These are phyloP conservation scores for Colletotrichum siamense DNA, from an alignment of 2,329 filamentous ascomycete genomes.

Conservation along the genomic window DNA sequence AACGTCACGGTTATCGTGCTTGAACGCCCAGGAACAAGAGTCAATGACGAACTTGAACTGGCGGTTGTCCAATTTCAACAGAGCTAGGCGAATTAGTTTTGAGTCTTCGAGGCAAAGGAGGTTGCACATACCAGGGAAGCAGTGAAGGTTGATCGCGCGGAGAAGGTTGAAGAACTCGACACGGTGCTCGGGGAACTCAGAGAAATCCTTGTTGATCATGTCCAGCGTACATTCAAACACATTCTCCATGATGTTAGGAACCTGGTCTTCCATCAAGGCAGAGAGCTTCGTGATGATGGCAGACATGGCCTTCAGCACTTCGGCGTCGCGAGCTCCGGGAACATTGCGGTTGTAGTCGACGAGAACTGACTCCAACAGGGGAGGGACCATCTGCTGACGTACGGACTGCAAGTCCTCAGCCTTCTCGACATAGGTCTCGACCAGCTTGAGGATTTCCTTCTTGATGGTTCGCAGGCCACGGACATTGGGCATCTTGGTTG, in stretches of 20 bases:
- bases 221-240: conserved; percentile 98
- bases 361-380: conserved; percentile 89
- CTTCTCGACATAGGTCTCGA: conserved; percentile 98
- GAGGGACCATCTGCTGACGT: conserved; percentile 92
- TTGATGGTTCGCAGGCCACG: conserved; percentile 96
- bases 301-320: conserved; percentile 97
- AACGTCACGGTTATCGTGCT: conserved; percentile 98
- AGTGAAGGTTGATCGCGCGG: conserved; percentile 94
- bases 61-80: conserved; percentile 91
- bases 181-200: conserved; percentile 96
- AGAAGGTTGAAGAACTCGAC: conserved; percentile 99
- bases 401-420: conserved; percentile 95
- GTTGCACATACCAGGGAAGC: conserved; percentile 74
- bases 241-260: conserved; percentile 96
- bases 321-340: conserved; percentile 91
- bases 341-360: conserved; percentile 98
- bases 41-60: conserved; percentile 99
- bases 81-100: conserved; percentile 51
- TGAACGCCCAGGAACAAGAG: conserved; percentile 99
- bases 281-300: conserved; percentile 96
- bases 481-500: conserved; percentile 97
- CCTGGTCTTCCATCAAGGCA: conserved; percentile 97
- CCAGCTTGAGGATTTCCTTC: conserved; percentile 98
- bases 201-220: conserved; percentile 99
- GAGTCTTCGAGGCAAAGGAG: background rate